Conservation (phyloP, 805 yeast genomes). For the Wickerhamiella azymoides region DNA sequence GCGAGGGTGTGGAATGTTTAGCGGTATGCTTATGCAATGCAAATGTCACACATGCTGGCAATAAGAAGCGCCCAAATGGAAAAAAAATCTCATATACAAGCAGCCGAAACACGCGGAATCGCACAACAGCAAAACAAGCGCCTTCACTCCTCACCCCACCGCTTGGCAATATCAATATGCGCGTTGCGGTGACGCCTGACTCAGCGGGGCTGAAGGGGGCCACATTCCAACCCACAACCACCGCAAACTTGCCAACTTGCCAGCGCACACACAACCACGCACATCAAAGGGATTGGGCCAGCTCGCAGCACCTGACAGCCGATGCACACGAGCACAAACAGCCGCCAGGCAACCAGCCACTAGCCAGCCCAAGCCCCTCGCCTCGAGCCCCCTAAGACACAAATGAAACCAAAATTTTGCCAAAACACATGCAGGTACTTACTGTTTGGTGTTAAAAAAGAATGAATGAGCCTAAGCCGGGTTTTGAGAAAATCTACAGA, state of each 20-base stretch:
- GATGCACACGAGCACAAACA: background rate
- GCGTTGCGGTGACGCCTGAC: too few relatives aligned
- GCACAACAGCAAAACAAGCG: too few relatives aligned
- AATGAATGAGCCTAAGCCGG: constrained; percentile 9
- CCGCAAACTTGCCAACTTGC: background rate
- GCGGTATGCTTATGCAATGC: background rate
- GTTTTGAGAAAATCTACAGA: background rate
- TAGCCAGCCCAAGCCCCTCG: background rate
- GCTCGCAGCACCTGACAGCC: too few relatives aligned
- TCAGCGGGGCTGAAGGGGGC: background rate
- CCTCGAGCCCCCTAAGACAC: background rate
- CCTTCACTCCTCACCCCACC: too few relatives aligned
- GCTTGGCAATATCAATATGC: too few relatives aligned
- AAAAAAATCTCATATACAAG: background rate
- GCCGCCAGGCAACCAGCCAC: background rate
- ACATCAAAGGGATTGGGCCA: too few relatives aligned
- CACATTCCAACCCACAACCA: background rate
- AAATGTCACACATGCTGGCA: background rate
- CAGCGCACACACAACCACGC: too few relatives aligned
- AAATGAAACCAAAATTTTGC: background rate
- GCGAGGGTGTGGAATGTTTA: constrained; percentile 5
- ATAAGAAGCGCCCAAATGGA: background rate
- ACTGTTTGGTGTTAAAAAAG: constrained; percentile 6
- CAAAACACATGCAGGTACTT: constrained; percentile 1
- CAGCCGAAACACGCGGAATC: background rate